These are phyloP conservation scores for Phytopythium delawarense DNA, from an alignment of 352 stramenopile species.

Conservation along the genomic window DNA sequence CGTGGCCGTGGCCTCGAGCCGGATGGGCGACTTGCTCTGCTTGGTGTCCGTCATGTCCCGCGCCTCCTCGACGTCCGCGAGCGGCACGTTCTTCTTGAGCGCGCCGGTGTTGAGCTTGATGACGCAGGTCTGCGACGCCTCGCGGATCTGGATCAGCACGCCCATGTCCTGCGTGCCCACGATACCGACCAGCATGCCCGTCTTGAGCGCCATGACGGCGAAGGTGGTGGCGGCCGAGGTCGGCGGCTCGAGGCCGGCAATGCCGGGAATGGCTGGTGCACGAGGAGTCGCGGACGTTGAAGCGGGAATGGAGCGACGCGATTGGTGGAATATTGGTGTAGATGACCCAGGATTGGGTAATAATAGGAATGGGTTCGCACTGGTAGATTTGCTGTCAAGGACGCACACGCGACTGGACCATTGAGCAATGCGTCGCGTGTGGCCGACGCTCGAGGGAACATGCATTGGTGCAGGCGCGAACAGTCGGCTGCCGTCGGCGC, in stretches of 20 bases:
- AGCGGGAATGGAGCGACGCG: background rate
- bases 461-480: no score
- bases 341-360: background rate
- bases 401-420: background rate
- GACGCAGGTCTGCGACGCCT: slow-evolving; percentile 56
- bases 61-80: slow-evolving; percentile 54
- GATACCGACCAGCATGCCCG: slow-evolving; percentile 54
- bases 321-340: background rate
- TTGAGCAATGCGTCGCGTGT: no score
- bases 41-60: slow-evolving; percentile 31
- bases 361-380: background rate
- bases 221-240: slow-evolving; percentile 1
- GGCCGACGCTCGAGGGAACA: no score
- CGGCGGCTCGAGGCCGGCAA: no score
- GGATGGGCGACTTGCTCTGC: slow-evolving; percentile 41
- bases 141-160: slow-evolving; percentile 58
- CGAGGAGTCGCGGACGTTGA: background rate
- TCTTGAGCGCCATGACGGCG: slow-evolving; percentile 37
- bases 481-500: no score
- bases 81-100: slow-evolving; percentile 63
- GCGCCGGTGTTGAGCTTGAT: slow-evolving; percentile 63
- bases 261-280: background rate
- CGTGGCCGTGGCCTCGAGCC: slow-evolving; percentile 15
- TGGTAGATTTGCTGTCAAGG: background rate
- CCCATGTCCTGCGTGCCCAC: slow-evolving; percentile 46